Evolutionary conservation across 192 early-diverging fungal genomes (phyloP), one percentile per base, ranked within the genome.

Genomic region (Spinellus fusiger): DNA sequence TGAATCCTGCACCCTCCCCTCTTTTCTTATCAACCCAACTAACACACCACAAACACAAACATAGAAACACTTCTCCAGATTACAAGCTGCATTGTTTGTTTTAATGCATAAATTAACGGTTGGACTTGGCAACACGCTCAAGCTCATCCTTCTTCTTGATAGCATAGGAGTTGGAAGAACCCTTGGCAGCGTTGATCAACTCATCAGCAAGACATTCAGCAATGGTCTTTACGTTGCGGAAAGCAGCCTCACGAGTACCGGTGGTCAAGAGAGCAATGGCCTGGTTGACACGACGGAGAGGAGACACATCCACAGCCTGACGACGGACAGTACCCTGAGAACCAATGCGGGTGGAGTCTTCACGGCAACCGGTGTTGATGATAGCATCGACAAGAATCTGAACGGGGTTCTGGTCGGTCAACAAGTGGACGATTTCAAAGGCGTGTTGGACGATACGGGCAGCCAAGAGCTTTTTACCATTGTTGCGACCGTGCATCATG

Each of bases 141-240:
- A 95, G 78, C 75, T 96, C 94, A 79, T 96, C 96, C 91, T 98
- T 98, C 93, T 96, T 97, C 87, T 97, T 97, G 89, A 97, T 98
- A 69, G 95, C 96, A 78, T 98, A 98, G 65, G 94, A 96, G 88
- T 98, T 98, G 78, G 96, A 93, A 56, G 94, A 96, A 61, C 96
- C 94, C 64, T 79, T 91, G 71, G 89, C 88, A 65, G 95, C 96
- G 84, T 98, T 97, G 84, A 97, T 97, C 68, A 98, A 87, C 83
- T 98, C 94, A 85, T 98, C 94, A 68, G 94, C 96, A 59, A 97
- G 88, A 83, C 96, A 97, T 82, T 98, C 96, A 66, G 94, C 94
- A 85, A 98, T 94, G 74, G 94, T 96, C 91, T 98, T 98, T 83
- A 93, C 85, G 89, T 98, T 98, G 74, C 94, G 91, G 94, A 97